Evolutionary conservation across 1,284 basidiomycete genomes (phyloP).

Genomic region (Uromyces viciae-fabae): DNA sequence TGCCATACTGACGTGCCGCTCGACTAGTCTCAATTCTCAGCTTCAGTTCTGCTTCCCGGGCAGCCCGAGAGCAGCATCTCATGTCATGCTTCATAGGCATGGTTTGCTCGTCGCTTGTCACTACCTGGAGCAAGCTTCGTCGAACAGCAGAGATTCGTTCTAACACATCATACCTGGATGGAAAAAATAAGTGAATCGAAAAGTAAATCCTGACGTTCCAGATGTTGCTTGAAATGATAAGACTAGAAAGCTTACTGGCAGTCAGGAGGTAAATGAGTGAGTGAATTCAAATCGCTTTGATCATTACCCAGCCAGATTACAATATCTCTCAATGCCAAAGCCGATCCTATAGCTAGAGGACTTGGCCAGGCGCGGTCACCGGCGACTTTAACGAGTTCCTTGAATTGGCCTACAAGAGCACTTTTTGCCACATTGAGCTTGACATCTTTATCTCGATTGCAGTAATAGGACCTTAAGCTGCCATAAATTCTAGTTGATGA

Average conservation of each 20-base stretch:
- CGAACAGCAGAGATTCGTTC: conserved; percentile 79
- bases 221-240: no score
- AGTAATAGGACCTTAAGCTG: conserved; percentile 71
- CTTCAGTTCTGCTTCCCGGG: conserved; percentile 66
- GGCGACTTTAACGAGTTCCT: conserved; percentile 65
- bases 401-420: conserved; percentile 64
- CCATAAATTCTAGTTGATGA: conserved; percentile 68
- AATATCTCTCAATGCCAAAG: conserved; percentile 30
- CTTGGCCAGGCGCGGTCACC: conserved; percentile 47
- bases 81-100: conserved; percentile 69
- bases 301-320: conserved; percentile 1
- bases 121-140: conserved; percentile 71
- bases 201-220: conserved; percentile 45
- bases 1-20: conserved; percentile 68
- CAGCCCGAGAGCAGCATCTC: conserved; percentile 59
- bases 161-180: conserved; percentile 67
- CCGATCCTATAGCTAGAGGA: conserved; percentile 46
- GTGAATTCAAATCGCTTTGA: conserved; percentile 16
- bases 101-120: conserved; percentile 63
- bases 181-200: background rate
- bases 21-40: conserved; percentile 71
- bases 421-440: conserved; percentile 61
- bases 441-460: conserved; percentile 63
- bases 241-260: conserved; percentile 63
- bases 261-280: conserved; percentile 58